Conservation (phyloP, 148 eudicot species). For the Chenopodium suecicum region DNA sequence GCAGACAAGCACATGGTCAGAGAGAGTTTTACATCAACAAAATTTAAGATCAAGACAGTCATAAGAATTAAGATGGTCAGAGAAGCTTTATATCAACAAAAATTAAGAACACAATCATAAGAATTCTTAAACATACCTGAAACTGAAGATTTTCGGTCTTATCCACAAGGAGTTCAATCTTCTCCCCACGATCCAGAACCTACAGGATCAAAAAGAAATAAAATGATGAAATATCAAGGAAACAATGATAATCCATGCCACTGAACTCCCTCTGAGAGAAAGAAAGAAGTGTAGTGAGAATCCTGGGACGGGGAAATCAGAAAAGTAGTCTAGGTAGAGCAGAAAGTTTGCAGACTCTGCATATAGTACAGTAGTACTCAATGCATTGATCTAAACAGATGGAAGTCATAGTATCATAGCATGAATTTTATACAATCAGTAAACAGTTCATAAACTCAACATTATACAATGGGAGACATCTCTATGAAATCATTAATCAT, state of each 20-base stretch:
- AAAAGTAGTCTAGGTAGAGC: not conserved
- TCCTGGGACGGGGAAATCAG: not conserved
- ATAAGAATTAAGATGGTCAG: not conserved
- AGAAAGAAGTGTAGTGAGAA: not conserved
- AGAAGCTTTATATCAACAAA: too few species aligned
- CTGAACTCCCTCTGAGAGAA: not conserved
- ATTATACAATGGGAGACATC: too few species aligned
- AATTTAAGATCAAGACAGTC: not conserved
- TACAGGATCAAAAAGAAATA: constrained; percentile 21
- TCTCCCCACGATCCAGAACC: constrained; percentile 98
- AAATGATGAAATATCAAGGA: not conserved
- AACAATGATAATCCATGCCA: too few species aligned
- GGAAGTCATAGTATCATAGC: not conserved
- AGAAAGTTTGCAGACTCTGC: too few species aligned
- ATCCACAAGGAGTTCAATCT: constrained; percentile 92
- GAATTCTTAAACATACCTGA: constrained; percentile 48
- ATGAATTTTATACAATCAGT: not conserved
- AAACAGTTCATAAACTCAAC: too few species aligned
- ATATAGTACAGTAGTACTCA: too few species aligned
- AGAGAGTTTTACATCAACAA: not conserved
- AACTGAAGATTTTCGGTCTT: constrained; percentile 97
- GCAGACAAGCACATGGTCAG: not conserved
- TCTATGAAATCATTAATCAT: too few species aligned
- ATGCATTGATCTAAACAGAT: not conserved
- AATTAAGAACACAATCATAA: not conserved